Percentiles rank a stretch among this genome's conserved stretches.
Conservation (phyloP, 169 alveolate genomes). For the Eimeria necatrix region DNA sequence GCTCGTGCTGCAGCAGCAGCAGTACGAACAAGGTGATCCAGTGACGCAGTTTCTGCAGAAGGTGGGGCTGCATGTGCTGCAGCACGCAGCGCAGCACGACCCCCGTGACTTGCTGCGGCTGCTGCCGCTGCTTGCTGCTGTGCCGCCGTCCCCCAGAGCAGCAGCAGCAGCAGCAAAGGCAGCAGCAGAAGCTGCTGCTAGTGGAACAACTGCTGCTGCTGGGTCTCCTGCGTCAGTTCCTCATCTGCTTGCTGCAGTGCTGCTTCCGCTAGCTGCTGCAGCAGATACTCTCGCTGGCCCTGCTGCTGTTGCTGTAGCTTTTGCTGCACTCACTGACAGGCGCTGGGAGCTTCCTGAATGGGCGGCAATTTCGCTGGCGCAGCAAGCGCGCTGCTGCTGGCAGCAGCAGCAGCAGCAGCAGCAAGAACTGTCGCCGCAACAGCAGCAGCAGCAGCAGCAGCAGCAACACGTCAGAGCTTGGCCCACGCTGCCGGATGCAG, state of each 20-base stretch:
- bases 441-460: too few species aligned
- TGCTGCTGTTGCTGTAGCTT: neutral
- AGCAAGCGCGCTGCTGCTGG: neutral
- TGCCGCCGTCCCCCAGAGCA: neutral
- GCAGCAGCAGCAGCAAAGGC: neutral
- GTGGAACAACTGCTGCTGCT: neutral
- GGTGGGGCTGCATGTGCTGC: constrained; percentile 8
- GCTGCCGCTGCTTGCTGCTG: constrained; percentile 4
- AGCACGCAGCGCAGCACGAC: neutral
- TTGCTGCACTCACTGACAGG: neutral
- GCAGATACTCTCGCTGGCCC: neutral
- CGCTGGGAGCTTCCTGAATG: neutral
- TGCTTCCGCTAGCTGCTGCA: neutral
- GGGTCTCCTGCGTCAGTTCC: neutral
- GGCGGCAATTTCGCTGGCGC: neutral
- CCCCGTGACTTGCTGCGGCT: neutral
- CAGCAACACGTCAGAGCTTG: neutral
- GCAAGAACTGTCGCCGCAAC: neutral
- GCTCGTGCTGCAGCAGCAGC: neutral
- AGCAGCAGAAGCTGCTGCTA: neutral
- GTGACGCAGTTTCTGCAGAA: neutral
- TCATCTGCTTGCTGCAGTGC: neutral
- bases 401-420: neutral
- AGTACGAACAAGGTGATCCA: neutral
- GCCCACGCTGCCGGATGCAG: neutral